Conservation (phyloP, 805 yeast genomes). For the Kodamaea sagamina region DNA sequence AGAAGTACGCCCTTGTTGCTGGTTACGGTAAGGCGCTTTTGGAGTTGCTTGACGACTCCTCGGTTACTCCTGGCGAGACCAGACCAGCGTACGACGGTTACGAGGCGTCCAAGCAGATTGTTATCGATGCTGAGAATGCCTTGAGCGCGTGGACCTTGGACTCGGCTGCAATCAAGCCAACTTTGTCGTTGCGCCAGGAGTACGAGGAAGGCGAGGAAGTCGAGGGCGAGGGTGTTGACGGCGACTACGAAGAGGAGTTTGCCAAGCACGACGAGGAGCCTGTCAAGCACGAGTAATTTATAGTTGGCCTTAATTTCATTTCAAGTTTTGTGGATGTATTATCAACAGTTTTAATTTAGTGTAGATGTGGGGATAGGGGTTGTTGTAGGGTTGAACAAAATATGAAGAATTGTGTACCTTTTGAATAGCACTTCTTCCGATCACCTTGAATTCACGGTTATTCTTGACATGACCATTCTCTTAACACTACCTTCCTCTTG, state of each 20-base stretch:
- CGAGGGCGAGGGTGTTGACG: slow-evolving; percentile 40
- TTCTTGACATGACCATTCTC: too few relatives aligned
- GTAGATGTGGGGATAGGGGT: too few relatives aligned
- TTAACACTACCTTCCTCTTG: too few relatives aligned
- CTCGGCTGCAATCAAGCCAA: slow-evolving; percentile 78
- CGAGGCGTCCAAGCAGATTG: slow-evolving; percentile 85
- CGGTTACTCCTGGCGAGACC: slow-evolving; percentile 90
- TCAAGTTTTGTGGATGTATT: too few relatives aligned
- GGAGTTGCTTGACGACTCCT: slow-evolving; percentile 79
- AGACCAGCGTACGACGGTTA: slow-evolving; percentile 88
- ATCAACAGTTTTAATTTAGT: too few relatives aligned
- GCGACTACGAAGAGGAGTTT: slow-evolving; percentile 47
- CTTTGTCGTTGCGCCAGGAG: slow-evolving; percentile 68
- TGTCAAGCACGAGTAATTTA: too few relatives aligned
- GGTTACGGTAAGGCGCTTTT: slow-evolving; percentile 87
- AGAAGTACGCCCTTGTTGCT: slow-evolving; percentile 81
- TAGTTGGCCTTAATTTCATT: too few relatives aligned
- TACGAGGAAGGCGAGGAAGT: slow-evolving; percentile 48
- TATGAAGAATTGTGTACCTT: too few relatives aligned
- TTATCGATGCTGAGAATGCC: slow-evolving; percentile 82
- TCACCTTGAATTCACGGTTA: too few relatives aligned
- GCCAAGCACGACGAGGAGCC: slow-evolving; percentile 43
- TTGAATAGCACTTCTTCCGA: too few relatives aligned
- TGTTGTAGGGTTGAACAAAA: too few relatives aligned
- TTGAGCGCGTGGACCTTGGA: slow-evolving; percentile 84